A percentile compares a stretch with the other conserved stretches of the same genome.
phyloP scores from a whole-genome alignment of 2,329 filamentous ascomycete genomes.

The Clarireedia monteithiana region DNA sequence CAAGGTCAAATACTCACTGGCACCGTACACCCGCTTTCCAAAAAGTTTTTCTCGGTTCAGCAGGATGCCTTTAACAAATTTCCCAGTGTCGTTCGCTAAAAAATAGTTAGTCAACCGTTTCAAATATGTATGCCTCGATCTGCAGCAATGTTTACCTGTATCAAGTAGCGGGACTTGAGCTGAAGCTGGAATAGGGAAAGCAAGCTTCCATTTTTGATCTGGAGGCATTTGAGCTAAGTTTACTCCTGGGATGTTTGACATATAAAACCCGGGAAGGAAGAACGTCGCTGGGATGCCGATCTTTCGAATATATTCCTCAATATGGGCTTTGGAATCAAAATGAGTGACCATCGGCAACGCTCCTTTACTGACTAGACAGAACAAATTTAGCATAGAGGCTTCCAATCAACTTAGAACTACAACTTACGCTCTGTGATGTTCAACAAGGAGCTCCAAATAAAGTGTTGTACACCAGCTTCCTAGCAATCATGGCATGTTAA shows the following conservation, averaged over 20 bases:
- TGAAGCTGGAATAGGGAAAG: constrained; percentile 24
- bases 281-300: constrained; percentile 40
- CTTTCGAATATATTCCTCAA: constrained; percentile 31
- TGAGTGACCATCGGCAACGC: constrained; percentile 33
- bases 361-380: constrained; percentile 32
- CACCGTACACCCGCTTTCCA: constrained; percentile 37
- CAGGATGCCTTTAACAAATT: constrained; percentile 28
- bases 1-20: constrained; percentile 35
- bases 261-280: constrained; percentile 42
- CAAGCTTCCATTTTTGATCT: constrained; percentile 27
- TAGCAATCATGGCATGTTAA: constrained; percentile 15
- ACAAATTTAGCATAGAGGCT: not conserved
- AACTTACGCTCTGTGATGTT: constrained; percentile 34
- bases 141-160: constrained; percentile 10
- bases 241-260: constrained; percentile 38
- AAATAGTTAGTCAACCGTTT: not conserved
- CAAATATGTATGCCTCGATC: not conserved
- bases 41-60: constrained; percentile 32
- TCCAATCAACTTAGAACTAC: not conserved
- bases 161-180: constrained; percentile 30
- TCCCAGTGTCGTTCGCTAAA: constrained; percentile 29
- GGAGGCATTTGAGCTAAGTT: constrained; percentile 22
- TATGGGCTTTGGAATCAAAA: constrained; percentile 32
- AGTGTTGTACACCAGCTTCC: constrained; percentile 36
- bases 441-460: constrained; percentile 39